phyloP scores from a whole-genome alignment of 2,329 filamentous ascomycete genomes.

The Trichoderma gracile region DNA sequence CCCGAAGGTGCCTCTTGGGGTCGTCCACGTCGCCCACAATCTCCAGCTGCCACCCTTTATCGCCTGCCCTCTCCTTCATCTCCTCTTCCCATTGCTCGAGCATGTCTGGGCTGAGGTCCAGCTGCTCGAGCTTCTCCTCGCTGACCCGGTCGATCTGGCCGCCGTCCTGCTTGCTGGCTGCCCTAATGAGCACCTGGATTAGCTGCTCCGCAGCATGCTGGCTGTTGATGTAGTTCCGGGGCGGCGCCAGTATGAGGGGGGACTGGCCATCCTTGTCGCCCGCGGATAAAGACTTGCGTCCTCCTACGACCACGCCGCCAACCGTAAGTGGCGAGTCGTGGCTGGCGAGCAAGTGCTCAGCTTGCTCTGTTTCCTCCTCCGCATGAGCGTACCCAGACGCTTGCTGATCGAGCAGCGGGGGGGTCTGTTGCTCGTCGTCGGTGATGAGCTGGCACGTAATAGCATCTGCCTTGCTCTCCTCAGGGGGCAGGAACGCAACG shows the following conservation, averaged over 20 bases:
- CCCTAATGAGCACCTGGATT: conserved; percentile 49
- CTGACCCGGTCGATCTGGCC: conserved; percentile 62
- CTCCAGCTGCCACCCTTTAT: conserved; percentile 9
- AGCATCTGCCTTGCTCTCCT: conserved; percentile 71
- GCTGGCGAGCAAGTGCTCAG: conserved; percentile 3
- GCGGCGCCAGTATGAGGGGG: conserved; percentile 48
- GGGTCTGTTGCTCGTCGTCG: conserved; percentile 30
- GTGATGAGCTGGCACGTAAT: conserved; percentile 77
- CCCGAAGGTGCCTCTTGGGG: conserved; percentile 62
- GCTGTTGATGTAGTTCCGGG: conserved; percentile 39
- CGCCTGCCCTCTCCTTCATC: conserved; percentile 50
- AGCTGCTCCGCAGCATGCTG: conserved; percentile 20
- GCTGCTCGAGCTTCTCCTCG: conserved; percentile 66
- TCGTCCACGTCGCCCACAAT: conserved; percentile 68
- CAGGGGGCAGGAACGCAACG: conserved; percentile 79
- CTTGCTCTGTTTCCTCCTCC: conserved; percentile 22
- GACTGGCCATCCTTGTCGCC: conserved; percentile 51
- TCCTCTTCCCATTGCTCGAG: conserved; percentile 69
- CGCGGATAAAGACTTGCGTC: conserved; percentile 49
- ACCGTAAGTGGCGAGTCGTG: conserved; percentile 41
- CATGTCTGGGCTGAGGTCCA: conserved; percentile 65
- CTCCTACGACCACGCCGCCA: conserved; percentile 57
- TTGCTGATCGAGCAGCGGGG: conserved; percentile 39
- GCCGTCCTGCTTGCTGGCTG: conserved; percentile 55
- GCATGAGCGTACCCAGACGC: conserved; percentile 39